Evolutionary conservation across 1,284 basidiomycete species (phyloP).

Genomic region (Pseudozyma pruni): DNA sequence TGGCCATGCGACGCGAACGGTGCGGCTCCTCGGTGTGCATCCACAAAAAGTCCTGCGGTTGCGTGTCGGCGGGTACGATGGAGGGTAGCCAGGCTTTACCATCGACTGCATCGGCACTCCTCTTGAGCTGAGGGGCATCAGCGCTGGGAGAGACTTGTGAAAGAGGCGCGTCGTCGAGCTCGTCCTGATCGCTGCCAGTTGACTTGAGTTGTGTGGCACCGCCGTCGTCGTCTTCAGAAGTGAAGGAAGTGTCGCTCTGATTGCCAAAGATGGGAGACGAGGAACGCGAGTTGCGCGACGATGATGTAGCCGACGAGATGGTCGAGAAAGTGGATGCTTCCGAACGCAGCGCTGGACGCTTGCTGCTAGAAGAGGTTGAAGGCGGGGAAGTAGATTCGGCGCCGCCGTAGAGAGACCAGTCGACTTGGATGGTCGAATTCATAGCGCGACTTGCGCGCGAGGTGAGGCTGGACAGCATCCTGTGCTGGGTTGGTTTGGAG

Average conservation of each 20-base stretch:
- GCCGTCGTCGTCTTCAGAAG: constrained; percentile 23
- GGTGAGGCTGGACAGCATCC: constrained; percentile 21
- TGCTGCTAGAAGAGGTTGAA: constrained; percentile 7
- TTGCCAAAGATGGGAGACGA: constrained; percentile 24
- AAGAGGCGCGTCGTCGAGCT: constrained; percentile 9
- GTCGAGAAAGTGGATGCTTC: too few relatives aligned
- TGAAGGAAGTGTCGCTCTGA: constrained; percentile 25
- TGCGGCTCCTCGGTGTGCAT: constrained; percentile 97
- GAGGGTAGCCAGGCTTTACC: constrained; percentile 63
- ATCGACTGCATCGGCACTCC: constrained; percentile 9
- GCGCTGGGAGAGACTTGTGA: neutral
- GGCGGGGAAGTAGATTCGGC: constrained; percentile 48
- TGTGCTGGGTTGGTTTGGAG: neutral
- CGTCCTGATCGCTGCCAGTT: constrained; percentile 4
- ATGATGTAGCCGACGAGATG: constrained; percentile 20
- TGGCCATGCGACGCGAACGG: constrained; percentile 83
- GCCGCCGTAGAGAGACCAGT: constrained; percentile 67
- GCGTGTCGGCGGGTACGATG: constrained; percentile 50
- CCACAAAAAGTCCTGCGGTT: constrained; percentile 76
- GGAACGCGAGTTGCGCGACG: constrained; percentile 20
- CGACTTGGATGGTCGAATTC: constrained; percentile 57
- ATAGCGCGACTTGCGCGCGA: constrained; percentile 22
- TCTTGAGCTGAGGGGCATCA: neutral
- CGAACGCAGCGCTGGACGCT: constrained; percentile 6
- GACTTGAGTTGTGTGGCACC: neutral